Evolutionary conservation across 768 basidiomycete species (phyloP).

Genomic region (Tylopilus felleus): DNA sequence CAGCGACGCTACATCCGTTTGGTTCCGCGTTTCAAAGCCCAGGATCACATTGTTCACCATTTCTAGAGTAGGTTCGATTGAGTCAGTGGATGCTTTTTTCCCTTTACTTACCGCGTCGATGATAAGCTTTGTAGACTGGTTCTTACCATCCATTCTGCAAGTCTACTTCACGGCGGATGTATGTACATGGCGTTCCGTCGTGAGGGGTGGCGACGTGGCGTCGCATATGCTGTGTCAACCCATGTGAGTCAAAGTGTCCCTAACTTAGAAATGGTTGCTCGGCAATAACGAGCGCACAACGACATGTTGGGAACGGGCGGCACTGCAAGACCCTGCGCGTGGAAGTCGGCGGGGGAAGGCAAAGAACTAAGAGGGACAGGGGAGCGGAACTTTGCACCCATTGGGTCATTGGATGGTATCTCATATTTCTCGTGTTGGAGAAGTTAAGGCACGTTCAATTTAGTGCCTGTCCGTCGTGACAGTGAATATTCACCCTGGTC

Average conservation of each 20-base stretch:
- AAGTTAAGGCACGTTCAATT: not conserved
- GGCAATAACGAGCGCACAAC: not conserved
- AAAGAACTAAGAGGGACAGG: not conserved
- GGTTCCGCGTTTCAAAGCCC: not conserved
- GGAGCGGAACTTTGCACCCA: not conserved
- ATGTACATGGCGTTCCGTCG: not conserved
- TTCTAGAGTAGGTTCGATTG: not conserved
- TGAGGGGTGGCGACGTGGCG: not conserved
- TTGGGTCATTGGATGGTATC: no score
- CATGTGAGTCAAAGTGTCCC: not conserved
- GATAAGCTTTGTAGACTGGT: not conserved
- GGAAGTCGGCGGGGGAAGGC: slow-evolving; percentile 1
- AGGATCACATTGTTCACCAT: not conserved
- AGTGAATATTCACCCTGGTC: not conserved
- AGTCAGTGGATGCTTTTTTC: not conserved
- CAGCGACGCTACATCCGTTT: not conserved
- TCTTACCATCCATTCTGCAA: not conserved
- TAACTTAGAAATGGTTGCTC: not conserved
- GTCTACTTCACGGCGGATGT: not conserved
- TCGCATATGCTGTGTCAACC: not conserved
- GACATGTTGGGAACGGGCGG: not conserved
- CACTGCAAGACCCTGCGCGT: slow-evolving; percentile 2
- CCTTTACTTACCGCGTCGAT: no score
- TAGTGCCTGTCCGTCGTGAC: not conserved
- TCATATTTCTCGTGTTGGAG: not conserved